Base-by-base conservation (phyloP, 202 grass and related monocot species). In the Carex arenaria region DNA sequence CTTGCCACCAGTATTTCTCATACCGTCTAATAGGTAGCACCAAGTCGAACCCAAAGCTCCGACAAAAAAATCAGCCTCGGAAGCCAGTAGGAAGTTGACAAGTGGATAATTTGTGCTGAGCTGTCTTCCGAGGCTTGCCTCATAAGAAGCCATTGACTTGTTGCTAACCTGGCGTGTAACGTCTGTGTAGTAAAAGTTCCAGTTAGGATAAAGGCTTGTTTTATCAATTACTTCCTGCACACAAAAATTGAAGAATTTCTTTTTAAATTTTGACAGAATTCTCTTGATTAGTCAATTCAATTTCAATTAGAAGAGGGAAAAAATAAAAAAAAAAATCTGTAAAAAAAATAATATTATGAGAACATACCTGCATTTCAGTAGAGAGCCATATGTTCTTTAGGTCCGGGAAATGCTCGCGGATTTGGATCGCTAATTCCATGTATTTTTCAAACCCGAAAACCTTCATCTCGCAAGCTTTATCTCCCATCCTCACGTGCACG, bases 391-490 rank as follows among this genome's bases (percentile, higher is more conserved):
- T 89, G 71, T 79, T 89, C 11, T 85, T 72, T 1, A 94, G 80
- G 51, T 70, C 63, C 7, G 84, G 86, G 60, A 97, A 92, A 51
- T 6, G 82, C 47, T 67, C 61, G 0, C 76, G 84, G 64, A 96
- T 86, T 0, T 69, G 53, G 10, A 15, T 54, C 1, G 91, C 88
- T 32, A 92, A 64, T 47, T 94, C 75, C 89, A 90, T 92, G 89
- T 97, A 94, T 60, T 87, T 88, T 55, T 90, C 60, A 51, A 94
- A 97, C 28, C 65, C 85, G 22, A 83, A 83, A 43, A 90, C 83
- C 32, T 72, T 73, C 90, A 97, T 92, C 81, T 89, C 91, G n/a
- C 90, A 90, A 85, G 94, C 88, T 84, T 97, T 94, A 75, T 90
- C 88, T 80, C 94, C 91, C 86, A 90, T 94, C 62, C 91, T 94